Base-by-base conservation (phyloP, 1,284 basidiomycete species). In the Bjerkandera adusta region DNA sequence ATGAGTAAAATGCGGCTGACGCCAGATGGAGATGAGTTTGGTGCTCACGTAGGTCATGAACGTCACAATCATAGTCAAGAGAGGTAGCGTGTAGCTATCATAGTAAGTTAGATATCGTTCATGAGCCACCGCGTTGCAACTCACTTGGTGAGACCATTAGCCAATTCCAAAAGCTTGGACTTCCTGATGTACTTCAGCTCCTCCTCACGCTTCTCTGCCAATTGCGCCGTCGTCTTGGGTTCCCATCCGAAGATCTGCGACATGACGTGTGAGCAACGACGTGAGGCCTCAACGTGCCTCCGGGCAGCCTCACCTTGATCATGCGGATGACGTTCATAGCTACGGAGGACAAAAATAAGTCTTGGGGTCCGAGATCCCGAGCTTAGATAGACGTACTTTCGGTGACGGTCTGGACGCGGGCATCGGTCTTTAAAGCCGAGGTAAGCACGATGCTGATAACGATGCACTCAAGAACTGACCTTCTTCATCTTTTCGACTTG, bases 11-110 rank as follows among this genome's bases (percentile, higher is more conserved):
- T n/a, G n/a, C n/a, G n/a, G n/a, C n/a, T n/a, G n/a, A n/a, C n/a
- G n/a, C n/a, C n/a, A n/a, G n/a, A n/a, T n/a, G n/a, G n/a, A n/a
- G n/a, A n/a, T n/a, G n/a, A n/a, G n/a, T n/a, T n/a, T n/a, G 7
- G 2, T 26, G 51, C 59, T 40, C 42, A 62, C 60, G 56, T 74
- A 84, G 33, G 77, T 73, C 12, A 75, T 73, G 57, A 80, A 87
- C 1, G 84, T 83, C 15, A 73, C 72, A 29, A 79, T 62, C 75
- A 86, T 87, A 5, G 78, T 81, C 33, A 80, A 54, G 2, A 83
- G 66, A 1, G 85, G 83, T 27, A 85, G 76, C 33, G 80, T 42
- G 52, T 72, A 77, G 61, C 81, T 85, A 50, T 52, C 50, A 16
- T 13, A 34, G 13, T 40, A 49, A 40, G 1, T 25, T 57, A 48